Evolutionary conservation across 2,329 filamentous ascomycete species (phyloP), one percentile per base, ranked within the genome.

Genomic region (Alternaria alternata): DNA sequence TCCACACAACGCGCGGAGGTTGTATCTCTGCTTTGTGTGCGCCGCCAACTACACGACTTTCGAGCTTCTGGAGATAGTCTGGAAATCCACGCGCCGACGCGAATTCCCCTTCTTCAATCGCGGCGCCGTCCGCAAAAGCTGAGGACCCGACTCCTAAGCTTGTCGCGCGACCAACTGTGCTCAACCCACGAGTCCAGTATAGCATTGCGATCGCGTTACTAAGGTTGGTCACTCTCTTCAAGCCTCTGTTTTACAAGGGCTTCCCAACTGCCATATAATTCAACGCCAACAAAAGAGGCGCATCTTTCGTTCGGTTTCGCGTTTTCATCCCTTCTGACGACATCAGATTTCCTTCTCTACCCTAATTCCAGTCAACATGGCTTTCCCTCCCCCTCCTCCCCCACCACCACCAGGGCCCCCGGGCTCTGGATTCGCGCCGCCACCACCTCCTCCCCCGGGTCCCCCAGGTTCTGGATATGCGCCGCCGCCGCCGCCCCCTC

Each of bases 401-500:
- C 63, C 66, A 12, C 73, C 69, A 58, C 73, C 72, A 8, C 69
- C 73, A 52, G 71, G 69, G 6, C 66, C 69, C 14, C 68, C 71
- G 42, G 72, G 69, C 14, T 61, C 66, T 51, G 66, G 64, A 11
- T 74, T 68, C 63, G 65, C 65, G 24, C 70, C 67, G 24, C 74
- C 88, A 68, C 70, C 70, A 14, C 72, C 72, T 5, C 69, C 69
- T 58, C 73, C 72, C 7, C 69, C 73, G 54, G 71, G 69, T 9
- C 66, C 69, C n/a, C 68, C 70, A 41, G 73, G 69, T 12, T 62
- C 67, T 43, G 66, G 64, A 18, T 74, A 68, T 66, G 65, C 65
- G 28, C 70, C 67, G 20, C 89, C 89, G 32, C 89, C 89, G 28
- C 89, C 89, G n/a, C 89, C 82, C 14, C 80, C 81, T 65, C 79